phyloP scores from a whole-genome alignment of 305 asterid species.

The Ajuga reptans region DNA sequence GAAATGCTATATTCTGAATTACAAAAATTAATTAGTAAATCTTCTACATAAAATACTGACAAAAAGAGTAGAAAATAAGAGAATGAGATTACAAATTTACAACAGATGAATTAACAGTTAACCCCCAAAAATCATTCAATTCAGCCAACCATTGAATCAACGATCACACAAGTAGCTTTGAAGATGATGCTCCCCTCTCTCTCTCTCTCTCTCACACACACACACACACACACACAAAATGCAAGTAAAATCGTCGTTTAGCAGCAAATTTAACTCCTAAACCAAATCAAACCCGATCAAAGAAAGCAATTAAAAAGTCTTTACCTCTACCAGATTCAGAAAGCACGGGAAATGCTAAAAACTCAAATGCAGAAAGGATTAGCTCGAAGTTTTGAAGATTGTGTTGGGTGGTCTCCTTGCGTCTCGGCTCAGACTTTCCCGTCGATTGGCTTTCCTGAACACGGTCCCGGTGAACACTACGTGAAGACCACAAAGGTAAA shows the following conservation, averaged over 20 bases:
- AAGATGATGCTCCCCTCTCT: background rate
- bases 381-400: background rate
- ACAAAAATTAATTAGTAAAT: background rate
- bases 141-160: background rate
- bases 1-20: background rate
- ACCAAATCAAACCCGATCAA: background rate
- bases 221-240: background rate
- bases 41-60: background rate
- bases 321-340: constrained; percentile 15
- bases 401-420: too few relatives aligned
- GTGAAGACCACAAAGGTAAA: too few relatives aligned
- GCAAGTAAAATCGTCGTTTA: background rate
- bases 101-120: too few relatives aligned
- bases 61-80: too few relatives aligned
- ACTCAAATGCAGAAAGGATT: background rate
- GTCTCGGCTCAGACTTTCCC: too few relatives aligned
- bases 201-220: background rate
- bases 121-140: too few relatives aligned
- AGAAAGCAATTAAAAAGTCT: background rate
- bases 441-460: too few relatives aligned
- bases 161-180: background rate
- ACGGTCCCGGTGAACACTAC: too few relatives aligned
- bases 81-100: too few relatives aligned
- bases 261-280: constrained; percentile 2
- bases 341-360: background rate